These are phyloP conservation scores for Nakaseomyces nivariensis DNA, from an alignment of 1,139 yeast genomes.

Conservation along the genomic window DNA sequence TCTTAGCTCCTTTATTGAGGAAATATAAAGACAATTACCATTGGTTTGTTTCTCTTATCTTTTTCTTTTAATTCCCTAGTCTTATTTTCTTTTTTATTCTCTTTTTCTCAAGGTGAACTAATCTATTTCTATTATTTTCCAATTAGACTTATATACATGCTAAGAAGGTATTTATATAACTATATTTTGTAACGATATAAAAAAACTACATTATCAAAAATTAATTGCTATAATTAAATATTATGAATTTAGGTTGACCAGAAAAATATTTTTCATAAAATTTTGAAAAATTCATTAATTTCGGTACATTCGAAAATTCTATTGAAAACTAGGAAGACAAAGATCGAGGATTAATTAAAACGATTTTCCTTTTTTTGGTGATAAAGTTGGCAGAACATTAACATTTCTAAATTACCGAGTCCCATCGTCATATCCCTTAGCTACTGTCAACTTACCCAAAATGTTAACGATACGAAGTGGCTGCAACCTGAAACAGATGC, in stretches of 20 bases:
- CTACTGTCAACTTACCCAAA: not conserved
- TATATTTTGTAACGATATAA: constrained; percentile 1
- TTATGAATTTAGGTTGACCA: too few species aligned
- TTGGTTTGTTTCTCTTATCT: not conserved
- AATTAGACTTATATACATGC: not conserved
- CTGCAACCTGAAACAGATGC: not conserved
- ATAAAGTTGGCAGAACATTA: too few species aligned
- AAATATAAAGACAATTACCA: not conserved
- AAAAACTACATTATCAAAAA: not conserved
- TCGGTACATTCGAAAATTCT: not conserved
- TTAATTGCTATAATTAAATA: too few species aligned
- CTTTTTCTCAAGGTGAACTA: not conserved
- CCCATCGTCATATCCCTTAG: too few species aligned
- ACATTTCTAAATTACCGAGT: too few species aligned
- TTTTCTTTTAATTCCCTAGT: not conserved
- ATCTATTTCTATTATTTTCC: not conserved
- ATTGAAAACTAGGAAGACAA: too few species aligned
- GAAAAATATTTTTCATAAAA: too few species aligned
- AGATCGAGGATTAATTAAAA: too few species aligned
- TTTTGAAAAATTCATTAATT: not conserved
- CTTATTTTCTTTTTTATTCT: not conserved
- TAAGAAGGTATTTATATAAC: not conserved
- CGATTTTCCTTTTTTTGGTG: too few species aligned
- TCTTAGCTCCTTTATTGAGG: not conserved
- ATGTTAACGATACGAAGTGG: not conserved